Percentiles rank a stretch among this genome's conserved stretches.
Evolutionary conservation across 208 protist genomes (phyloP).

Genomic region (Phytomonas sp.): DNA sequence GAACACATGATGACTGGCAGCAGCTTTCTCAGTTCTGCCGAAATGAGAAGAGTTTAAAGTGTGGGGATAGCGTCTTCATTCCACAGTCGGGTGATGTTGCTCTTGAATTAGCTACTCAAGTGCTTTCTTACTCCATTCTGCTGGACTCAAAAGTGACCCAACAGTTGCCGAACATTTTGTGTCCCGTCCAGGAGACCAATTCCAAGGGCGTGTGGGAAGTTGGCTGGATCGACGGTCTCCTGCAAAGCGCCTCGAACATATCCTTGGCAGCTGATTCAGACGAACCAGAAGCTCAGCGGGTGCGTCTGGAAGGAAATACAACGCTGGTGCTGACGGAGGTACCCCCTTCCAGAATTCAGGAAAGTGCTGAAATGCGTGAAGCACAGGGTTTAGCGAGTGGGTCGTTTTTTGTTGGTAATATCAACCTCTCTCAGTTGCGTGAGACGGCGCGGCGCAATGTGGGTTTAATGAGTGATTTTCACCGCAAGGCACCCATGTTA

Average conservation of each 20-base stretch:
- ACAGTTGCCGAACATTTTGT: conserved; percentile 29
- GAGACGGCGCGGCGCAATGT: conserved; percentile 42
- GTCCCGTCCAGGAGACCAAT: conserved; percentile 50
- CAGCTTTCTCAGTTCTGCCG: conserved; percentile 62
- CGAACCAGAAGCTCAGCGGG: conserved; percentile 22
- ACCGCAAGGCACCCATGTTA: conserved; percentile 69
- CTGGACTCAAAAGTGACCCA: conserved; percentile 54
- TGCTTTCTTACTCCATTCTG: conserved; percentile 76
- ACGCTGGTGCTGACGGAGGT: conserved; percentile 37
- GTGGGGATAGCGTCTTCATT: conserved; percentile 59
- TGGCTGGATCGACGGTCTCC: conserved; percentile 72
- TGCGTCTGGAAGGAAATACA: conserved; percentile 16
- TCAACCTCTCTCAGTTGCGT: conserved; percentile 51
- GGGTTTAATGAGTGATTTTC: conserved; percentile 59
- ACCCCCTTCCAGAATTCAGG: conserved; percentile 32
- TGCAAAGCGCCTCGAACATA: conserved; percentile 16
- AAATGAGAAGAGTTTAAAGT: conserved; percentile 67
- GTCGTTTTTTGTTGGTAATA: conserved; percentile 78
- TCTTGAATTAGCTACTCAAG: conserved; percentile 72
- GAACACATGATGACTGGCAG: conserved; percentile 41
- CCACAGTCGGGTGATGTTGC: conserved; percentile 15
- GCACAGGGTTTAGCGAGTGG: conserved; percentile 45
- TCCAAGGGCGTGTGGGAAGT: conserved; percentile 77
- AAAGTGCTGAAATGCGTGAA: conserved; percentile 52
- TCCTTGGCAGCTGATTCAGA: conserved; percentile 8